A percentile compares a stretch with the other conserved stretches of the same genome.
These are phyloP conservation scores for Chalciporus sphaerocephalus DNA, from an alignment of 768 basidiomycete species.

Conservation along the genomic window DNA sequence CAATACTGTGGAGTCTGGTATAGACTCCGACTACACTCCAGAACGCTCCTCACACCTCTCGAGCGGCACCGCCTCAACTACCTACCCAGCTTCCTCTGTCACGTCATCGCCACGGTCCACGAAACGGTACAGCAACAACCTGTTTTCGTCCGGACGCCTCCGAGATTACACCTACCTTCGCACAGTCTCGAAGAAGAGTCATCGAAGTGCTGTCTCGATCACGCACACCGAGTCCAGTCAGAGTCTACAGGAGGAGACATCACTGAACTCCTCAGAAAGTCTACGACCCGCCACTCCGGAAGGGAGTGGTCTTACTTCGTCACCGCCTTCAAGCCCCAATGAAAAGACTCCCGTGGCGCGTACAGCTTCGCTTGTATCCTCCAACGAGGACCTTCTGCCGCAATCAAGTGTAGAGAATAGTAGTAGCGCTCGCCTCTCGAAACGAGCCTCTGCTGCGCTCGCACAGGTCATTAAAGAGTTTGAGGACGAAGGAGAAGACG, in stretches of 20 bases:
- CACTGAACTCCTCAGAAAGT: conserved; percentile 42
- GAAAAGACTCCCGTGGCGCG: conserved; percentile 37
- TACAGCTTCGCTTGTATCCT: conserved; percentile 39
- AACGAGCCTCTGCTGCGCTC: conserved; percentile 65
- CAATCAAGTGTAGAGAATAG: conserved; percentile 15
- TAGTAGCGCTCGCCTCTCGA: conserved; percentile 34
- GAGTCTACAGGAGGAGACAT: conserved; percentile 44
- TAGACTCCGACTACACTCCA: conserved; percentile 31
- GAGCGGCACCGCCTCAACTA: conserved; percentile 36
- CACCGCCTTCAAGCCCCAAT: conserved; percentile 42
- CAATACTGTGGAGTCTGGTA: conserved; percentile 13
- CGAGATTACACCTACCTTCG: conserved; percentile 71
- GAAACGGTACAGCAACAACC: conserved; percentile 81
- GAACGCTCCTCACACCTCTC: conserved; percentile 34
- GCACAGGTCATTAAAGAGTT: conserved; percentile 75
- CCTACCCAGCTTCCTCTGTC: conserved; percentile 37
- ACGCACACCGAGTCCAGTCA: conserved; percentile 44
- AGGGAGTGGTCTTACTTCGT: conserved; percentile 36
- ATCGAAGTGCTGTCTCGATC: conserved; percentile 37
- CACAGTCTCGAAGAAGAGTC: conserved; percentile 44
- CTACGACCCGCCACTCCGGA: conserved; percentile 57
- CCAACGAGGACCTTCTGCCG: conserved; percentile 28
- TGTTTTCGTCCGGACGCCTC: conserved; percentile 78
- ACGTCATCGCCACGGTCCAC: conserved; percentile 43
- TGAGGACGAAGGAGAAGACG: conserved; percentile 70